These are phyloP conservation scores for Yarrowia sp. DNA, from an alignment of 805 yeast species.

Conservation along the genomic window DNA sequence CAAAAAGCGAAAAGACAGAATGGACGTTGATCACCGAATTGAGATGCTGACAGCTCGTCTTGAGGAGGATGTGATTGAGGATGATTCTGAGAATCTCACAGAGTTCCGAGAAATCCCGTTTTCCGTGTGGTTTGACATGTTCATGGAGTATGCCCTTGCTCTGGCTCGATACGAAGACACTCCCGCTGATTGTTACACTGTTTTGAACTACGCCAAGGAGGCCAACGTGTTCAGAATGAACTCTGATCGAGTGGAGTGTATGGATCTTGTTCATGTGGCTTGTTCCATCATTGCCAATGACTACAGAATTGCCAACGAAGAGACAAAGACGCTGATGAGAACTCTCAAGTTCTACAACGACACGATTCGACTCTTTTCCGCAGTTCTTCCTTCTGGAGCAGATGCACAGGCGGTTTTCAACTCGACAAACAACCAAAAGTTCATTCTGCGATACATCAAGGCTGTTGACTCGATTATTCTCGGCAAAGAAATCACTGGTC, in stretches of 20 bases:
- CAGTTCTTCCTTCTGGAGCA: conserved; percentile 68
- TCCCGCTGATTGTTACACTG: conserved; percentile 66
- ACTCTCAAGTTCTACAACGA: conserved; percentile 78
- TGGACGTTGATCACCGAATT: conserved; percentile 70
- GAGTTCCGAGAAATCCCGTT: conserved; percentile 78
- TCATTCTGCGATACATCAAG: conserved; percentile 84
- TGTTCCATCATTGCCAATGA: conserved; percentile 62
- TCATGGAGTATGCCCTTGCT: conserved; percentile 77
- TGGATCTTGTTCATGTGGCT: conserved; percentile 72
- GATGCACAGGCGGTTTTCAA: conserved; percentile 67
- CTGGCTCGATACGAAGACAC: conserved; percentile 65
- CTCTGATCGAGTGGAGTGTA: conserved; percentile 62
- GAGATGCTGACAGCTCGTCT: conserved; percentile 42
- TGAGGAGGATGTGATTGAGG: conserved; percentile 50
- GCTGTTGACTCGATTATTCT: conserved; percentile 78
- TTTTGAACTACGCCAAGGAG: conserved; percentile 74
- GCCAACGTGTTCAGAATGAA: conserved; percentile 81
- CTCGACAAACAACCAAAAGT: conserved; percentile 86
- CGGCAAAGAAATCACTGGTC: conserved; percentile 68
- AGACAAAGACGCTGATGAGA: conserved; percentile 68
- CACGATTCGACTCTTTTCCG: conserved; percentile 68
- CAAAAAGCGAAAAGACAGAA: conserved; percentile 55
- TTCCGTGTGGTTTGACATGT: conserved; percentile 83
- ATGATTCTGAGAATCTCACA: conserved; percentile 43
- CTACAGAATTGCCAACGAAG: conserved; percentile 59